Evolutionary conservation across 306 rosid species (phyloP), one percentile per base, ranked within the genome.

Genomic region (Lithocarpus polystachyus): DNA sequence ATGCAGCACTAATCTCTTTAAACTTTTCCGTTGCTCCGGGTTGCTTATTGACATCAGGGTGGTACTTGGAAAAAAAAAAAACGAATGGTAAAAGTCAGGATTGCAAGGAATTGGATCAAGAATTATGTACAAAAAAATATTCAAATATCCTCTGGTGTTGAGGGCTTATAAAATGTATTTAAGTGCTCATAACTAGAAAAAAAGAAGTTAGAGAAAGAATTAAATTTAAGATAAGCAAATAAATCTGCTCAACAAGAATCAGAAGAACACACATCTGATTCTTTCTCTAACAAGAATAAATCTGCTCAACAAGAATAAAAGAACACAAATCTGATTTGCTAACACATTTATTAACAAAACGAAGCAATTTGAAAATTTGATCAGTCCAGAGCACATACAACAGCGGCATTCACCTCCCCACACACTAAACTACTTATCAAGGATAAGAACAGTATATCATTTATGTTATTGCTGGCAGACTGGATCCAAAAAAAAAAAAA

Each of bases 41-140:
- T 77, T 95, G 94, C 89, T 95, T 95, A 85, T 95, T 95, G 73
- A 92, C 98, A 81, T 95, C 99, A 78, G 99, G 99, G 80, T 95
- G 99, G 85, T 86, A 95, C 99, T 95, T 84, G 31, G 86, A 76
- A 75, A 28, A 72, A 72, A 17, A 68, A 18, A 57, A 40, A 40
- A 40, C 11, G 0, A 40, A 40, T 40, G 11, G 45, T 26, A 71
- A 35, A 84, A 69, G 81, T 87, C 73, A 89, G 78, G 19, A 71
- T 74, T 56, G 22, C 65, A 48, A 77, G 28, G 52, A 78, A 80
- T 40, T 40, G 12, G 45, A 40, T 8, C 45, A 40, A 48, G 1
- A 48, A 48, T 10, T 12, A 10, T 48, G 53, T 13, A 48, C 53
- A 48, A 13, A 48, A 2, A 9, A 17, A 40, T 37, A 2, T 40